A percentile compares a stretch with the other conserved stretches of the same genome.
Evolutionary conservation across 371 early-diverging fungal genomes (phyloP).

Genomic region (Zychaea mexicana): DNA sequence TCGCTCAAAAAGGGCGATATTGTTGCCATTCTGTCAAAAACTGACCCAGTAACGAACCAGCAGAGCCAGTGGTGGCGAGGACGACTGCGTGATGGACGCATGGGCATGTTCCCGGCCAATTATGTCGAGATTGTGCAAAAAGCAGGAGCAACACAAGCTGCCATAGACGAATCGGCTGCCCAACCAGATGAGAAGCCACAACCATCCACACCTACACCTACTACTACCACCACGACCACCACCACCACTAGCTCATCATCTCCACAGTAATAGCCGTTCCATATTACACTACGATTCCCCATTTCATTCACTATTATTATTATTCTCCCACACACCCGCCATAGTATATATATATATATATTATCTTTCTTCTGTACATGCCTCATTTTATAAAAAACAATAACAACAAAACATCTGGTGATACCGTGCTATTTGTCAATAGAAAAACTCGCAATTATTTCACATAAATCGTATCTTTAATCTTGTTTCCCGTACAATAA

Average conservation of each 20-base stretch:
- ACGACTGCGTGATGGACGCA: slow-evolving; percentile 73
- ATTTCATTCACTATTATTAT: too few species aligned
- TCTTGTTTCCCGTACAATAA: slow-evolving; percentile 41
- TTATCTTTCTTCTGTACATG: not conserved
- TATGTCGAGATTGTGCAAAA: slow-evolving; percentile 63
- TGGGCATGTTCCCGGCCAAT: slow-evolving; percentile 91
- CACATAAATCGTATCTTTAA: slow-evolving; percentile 42
- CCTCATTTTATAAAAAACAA: not conserved
- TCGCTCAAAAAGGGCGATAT: slow-evolving; percentile 83
- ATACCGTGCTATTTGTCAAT: not conserved
- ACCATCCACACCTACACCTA: not conserved
- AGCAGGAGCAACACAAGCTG: slow-evolving; percentile 2
- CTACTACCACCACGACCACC: not conserved
- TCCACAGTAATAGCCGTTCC: not conserved
- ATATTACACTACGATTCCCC: too few species aligned
- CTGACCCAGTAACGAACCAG: slow-evolving; percentile 76
- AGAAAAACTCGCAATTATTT: not conserved
- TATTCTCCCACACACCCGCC: too few species aligned
- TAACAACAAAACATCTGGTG: too few species aligned
- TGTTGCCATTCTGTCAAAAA: slow-evolving; percentile 79
- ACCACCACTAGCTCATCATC: too few species aligned
- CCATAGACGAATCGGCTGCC: not conserved
- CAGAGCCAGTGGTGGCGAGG: slow-evolving; percentile 95
- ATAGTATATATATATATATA: not conserved
- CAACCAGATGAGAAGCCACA: not conserved